Conservation (phyloP, 2,329 filamentous ascomycete genomes). For the Ambrosiella cleistominuta region DNA sequence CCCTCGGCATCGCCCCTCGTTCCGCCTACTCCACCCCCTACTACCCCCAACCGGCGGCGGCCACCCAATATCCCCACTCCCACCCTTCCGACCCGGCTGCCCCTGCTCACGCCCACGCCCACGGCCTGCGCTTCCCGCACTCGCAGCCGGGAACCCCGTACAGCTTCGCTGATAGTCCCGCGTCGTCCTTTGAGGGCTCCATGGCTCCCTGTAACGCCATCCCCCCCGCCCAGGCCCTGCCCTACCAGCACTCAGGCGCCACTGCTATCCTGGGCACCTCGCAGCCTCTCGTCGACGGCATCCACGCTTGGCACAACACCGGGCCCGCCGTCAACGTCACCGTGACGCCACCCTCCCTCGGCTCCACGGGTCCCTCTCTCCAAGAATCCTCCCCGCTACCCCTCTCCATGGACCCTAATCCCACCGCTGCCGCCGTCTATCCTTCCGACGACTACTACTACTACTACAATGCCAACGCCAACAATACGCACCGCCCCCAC, state of each 20-base stretch:
- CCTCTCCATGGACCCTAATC: background rate
- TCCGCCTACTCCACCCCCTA: background rate
- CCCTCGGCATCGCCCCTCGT: background rate
- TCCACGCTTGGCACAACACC: background rate
- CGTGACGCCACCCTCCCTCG: background rate
- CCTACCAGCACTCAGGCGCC: background rate
- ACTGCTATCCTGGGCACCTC: too few species aligned
- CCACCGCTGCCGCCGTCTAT: background rate
- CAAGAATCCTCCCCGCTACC: background rate
- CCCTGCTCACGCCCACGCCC: background rate
- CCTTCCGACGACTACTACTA: background rate
- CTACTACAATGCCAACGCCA: too few species aligned
- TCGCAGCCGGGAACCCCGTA: background rate
- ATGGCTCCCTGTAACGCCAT: background rate
- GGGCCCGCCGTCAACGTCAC: background rate
- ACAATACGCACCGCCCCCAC: too few species aligned
- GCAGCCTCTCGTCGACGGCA: too few species aligned
- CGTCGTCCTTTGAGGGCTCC: slow-evolving; percentile 4
- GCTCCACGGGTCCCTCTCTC: background rate
- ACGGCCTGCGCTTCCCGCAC: background rate
- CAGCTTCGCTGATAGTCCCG: background rate
- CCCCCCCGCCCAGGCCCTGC: background rate
- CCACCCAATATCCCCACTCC: too few species aligned
- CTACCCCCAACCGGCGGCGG: background rate
- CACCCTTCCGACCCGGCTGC: background rate